A percentile compares a stretch with the other conserved stretches of the same genome.
These are phyloP conservation scores for Phytophthora brassicae DNA, from an alignment of 352 stramenopile genomes.

Conservation along the genomic window DNA sequence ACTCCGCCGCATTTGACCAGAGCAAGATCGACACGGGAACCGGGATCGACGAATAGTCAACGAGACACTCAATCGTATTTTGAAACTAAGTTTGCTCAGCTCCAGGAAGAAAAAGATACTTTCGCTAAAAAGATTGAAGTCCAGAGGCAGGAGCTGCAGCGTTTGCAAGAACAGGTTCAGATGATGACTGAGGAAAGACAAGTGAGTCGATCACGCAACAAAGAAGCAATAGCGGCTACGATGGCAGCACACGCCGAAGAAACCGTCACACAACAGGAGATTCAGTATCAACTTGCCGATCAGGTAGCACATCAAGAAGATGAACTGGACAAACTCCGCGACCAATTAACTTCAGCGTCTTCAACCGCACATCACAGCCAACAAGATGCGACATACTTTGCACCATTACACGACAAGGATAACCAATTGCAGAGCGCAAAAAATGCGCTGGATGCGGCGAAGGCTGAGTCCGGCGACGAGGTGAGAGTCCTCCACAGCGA, in stretches of 20 bases:
- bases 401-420: too few species aligned
- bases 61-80: constrained; percentile 1
- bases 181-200: constrained; percentile 36
- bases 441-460: constrained; percentile 19
- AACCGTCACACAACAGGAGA: constrained; percentile 20
- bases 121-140: constrained; percentile 25
- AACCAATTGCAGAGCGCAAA: not conserved
- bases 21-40: constrained; percentile 8
- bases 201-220: constrained; percentile 19
- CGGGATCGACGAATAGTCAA: not conserved
- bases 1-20: constrained; percentile 12
- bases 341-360: not conserved
- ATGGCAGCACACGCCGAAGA: constrained; percentile 14
- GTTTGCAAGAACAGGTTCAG: constrained; percentile 22
- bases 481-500: constrained; percentile 19
- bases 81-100: constrained; percentile 21
- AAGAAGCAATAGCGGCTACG: constrained; percentile 12
- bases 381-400: not conserved
- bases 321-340: constrained; percentile 16
- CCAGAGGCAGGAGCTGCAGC: constrained; percentile 22
- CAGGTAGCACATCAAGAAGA: constrained; percentile 14
- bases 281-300: constrained; percentile 23
- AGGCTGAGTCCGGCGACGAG: constrained; percentile 19
- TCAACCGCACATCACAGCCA: not conserved
- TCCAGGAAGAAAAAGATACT: constrained; percentile 35